phyloP scores from a whole-genome alignment of 2,329 filamentous ascomycete genomes.

The Trichoderma gracile region DNA sequence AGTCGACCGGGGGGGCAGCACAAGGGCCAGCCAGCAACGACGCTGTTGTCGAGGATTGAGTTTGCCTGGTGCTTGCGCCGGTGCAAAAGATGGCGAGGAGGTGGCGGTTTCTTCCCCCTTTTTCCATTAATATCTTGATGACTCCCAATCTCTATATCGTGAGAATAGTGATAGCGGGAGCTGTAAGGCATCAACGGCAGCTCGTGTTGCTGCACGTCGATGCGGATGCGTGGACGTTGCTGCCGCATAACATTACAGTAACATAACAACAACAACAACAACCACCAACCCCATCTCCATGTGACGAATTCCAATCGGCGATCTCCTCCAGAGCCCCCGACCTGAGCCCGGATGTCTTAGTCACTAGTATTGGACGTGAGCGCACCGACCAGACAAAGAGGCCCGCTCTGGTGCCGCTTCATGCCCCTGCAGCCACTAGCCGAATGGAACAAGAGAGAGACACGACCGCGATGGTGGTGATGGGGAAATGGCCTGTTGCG shows the following conservation, averaged over 20 bases:
- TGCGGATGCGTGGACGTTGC: background rate
- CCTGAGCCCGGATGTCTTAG: slow-evolving; percentile 18
- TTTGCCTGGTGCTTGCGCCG: slow-evolving; percentile 8
- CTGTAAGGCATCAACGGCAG: background rate
- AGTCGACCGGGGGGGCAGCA: slow-evolving; percentile 5
- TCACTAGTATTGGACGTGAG: slow-evolving; percentile 4
- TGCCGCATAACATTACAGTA: background rate
- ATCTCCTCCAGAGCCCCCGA: background rate
- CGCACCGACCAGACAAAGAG: background rate
- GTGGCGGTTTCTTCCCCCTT: background rate
- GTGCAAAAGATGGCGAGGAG: background rate
- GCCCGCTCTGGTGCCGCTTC: slow-evolving; percentile 20
- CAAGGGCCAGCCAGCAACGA: too few species aligned
- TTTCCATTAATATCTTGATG: background rate
- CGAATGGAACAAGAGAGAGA: slow-evolving; percentile 1
- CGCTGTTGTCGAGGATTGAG: slow-evolving; percentile 6
- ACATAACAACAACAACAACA: background rate
- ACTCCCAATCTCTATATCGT: too few species aligned
- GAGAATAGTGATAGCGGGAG: background rate
- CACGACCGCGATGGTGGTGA: background rate
- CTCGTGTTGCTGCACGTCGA: slow-evolving; percentile 1
- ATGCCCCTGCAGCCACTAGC: slow-evolving; percentile 19
- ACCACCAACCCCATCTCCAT: background rate
- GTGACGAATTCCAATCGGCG: slow-evolving; percentile 21
- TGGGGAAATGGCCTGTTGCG: background rate